A percentile compares a stretch with the other conserved stretches of the same genome.
These are phyloP conservation scores for Fabrea salina DNA, from an alignment of 169 alveolate species.

Conservation along the genomic window DNA sequence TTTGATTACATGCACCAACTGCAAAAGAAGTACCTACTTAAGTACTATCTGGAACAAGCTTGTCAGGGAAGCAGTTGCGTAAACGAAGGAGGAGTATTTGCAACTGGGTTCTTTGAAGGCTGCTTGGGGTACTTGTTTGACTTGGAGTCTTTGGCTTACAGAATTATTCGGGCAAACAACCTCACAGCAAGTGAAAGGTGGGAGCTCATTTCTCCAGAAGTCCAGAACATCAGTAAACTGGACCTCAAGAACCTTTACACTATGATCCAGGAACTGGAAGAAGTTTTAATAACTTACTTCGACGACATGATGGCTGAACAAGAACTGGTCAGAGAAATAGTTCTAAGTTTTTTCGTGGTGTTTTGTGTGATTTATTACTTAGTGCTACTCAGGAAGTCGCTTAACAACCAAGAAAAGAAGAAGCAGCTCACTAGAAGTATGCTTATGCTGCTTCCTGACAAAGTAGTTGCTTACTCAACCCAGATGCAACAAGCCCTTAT, in stretches of 20 bases:
- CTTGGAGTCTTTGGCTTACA: too few species aligned
- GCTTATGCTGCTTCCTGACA: slow-evolving; percentile 23
- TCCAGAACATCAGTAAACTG: too few species aligned
- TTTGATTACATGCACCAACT: too few species aligned
- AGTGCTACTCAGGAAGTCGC: not conserved
- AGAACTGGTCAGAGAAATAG: not conserved
- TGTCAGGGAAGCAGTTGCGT: too few species aligned
- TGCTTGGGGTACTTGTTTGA: too few species aligned
- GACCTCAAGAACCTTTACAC: not conserved
- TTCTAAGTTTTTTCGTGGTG: not conserved
- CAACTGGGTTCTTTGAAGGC: too few species aligned
- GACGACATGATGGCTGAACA: not conserved
- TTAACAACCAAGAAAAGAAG: slow-evolving; percentile 22
- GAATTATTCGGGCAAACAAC: too few species aligned
- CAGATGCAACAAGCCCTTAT: slow-evolving; percentile 19
- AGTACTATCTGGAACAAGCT: too few species aligned
- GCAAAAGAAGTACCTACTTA: too few species aligned
- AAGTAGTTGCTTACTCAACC: not conserved
- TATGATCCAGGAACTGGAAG: not conserved
- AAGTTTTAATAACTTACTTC: not conserved
- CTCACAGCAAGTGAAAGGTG: too few species aligned
- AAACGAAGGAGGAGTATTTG: too few species aligned
- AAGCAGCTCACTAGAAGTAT: slow-evolving; percentile 4
- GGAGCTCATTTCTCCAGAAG: too few species aligned
- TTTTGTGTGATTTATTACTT: not conserved